Evolutionary conservation across 768 basidiomycete genomes (phyloP).

Genomic region (Lactarius psammicola): DNA sequence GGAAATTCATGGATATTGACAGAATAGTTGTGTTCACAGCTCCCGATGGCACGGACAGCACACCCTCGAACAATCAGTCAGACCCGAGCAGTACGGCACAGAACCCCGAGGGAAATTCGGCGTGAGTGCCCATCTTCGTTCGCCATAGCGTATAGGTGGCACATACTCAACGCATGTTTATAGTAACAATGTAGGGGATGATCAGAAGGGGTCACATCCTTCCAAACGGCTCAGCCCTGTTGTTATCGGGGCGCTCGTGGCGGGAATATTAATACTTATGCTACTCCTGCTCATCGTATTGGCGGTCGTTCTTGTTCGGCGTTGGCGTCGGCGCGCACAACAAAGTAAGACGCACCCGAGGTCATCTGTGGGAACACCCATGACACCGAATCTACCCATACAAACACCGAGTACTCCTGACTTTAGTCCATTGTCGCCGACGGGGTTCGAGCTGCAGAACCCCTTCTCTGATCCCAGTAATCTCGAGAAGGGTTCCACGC

Average conservation of each 20-base stretch:
- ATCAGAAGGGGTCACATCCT: not conserved
- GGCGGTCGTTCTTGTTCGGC: constrained; percentile 14
- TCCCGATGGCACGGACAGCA: not conserved
- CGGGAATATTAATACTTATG: not conserved
- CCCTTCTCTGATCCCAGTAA: not conserved
- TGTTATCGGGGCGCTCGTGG: not conserved
- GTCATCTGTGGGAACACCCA: not conserved
- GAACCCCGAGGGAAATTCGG: not conserved
- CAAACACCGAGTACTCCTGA: constrained; percentile 1
- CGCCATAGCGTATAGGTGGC: not conserved
- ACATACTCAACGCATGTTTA: not conserved
- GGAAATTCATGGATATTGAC: constrained; percentile 21
- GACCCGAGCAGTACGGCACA: too few species aligned
- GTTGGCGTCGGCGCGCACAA: constrained; percentile 1
- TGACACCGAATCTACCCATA: constrained; percentile 16
- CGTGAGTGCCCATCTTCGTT: constrained; percentile 1
- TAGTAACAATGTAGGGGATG: not conserved
- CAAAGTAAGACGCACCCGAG: not conserved
- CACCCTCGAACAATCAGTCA: not conserved
- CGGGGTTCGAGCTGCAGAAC: not conserved
- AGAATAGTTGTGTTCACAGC: constrained; percentile 17
- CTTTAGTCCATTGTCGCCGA: not conserved
- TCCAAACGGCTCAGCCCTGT: not conserved
- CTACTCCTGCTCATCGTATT: constrained; percentile 7
- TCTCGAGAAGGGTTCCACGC: constrained; percentile 4